Evolutionary conservation across 176 grass and related monocot genomes (phyloP), one percentile per base, ranked within the genome.

Genomic region (Alopecurus myosuroides): DNA sequence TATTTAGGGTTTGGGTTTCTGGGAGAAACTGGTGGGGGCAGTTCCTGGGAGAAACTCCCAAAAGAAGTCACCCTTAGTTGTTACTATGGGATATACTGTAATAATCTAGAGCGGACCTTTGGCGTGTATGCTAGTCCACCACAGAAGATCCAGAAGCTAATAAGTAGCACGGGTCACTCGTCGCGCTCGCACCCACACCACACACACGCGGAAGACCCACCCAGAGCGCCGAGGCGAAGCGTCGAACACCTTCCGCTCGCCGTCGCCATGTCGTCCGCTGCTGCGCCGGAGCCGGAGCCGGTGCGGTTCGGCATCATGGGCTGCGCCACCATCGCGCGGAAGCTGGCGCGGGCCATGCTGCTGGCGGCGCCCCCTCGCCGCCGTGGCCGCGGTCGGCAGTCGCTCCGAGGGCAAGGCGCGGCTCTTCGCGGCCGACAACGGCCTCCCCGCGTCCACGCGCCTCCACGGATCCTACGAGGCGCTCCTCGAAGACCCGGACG

Each of bases 251-350:
- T 9, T 0, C 25, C 35, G 6, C 58, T 17, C 69, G 55, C 15
- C 33, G 28, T 1, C 53, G 6, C 46, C 48, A 77, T 83, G 80
- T 83, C 80, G 51, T 50, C 74, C 82, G 3, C 82, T 11, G 33
- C 72, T 50, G 57, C 31, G 56, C 61, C 41, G 25, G 72, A 78
- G 42, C 75, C 41, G 41, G 62, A 30, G 39, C 92, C 82, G 19
- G 78, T 98, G 45, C 84, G 76, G 4, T 94, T 98, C 90, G 90
- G 95, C 56, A 93, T 98, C 75, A 19, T 98, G 12, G 90, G 92
- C 7, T 98, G 95, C 86, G 88, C 92, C 15, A 23, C 79, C 18
- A 98, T 98, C 78, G 92, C 92, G 34, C 88, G 92, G 57, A 94
- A 98, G 92, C 42, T 98, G 0, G 61, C 71, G 12, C 92, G 95